Base-by-base conservation (phyloP, 2,329 filamentous ascomycete genomes). In the Cercospora sp. region DNA sequence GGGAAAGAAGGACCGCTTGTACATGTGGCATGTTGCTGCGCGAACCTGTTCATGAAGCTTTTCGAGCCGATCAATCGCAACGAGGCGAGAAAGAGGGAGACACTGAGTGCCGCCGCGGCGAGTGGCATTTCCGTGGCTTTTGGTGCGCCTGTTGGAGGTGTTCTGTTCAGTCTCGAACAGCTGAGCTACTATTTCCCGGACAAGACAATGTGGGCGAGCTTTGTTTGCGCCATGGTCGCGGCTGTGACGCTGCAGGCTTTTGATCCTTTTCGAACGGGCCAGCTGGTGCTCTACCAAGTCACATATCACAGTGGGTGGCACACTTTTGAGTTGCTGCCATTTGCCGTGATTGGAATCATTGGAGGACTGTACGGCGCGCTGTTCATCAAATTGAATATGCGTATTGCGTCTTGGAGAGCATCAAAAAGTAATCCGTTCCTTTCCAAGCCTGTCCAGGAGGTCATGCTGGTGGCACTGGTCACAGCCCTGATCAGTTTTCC, bases 201-300 rank as follows among this genome's bases (percentile, higher is more conserved):
- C 81, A 98, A 98, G 81, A 98, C 95, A 9, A 98, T 99, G 95
- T 99, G 95, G 95, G 95, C 97, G 79, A 97, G 93, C 76, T 99
- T 99, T 77, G 95, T 99, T 49, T 98, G 95, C 76, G 95, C 95
- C 78, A 98, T 98, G 94, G 92, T 97, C n/a, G 95, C 94, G 16
- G 94, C 95, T 18, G 92, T 98, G 43, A 93, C 93, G 13, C 85
- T 99, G 4, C 94, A 98, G 79, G 92, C 92, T 5, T 87, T 97
- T 70, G 95, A 99, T 78, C 95, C 95, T 4, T 97, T 98, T 79
- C 88, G 95, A 63, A 97, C 94, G 1, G 95, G 94, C 64, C 96
- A 99, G 79, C 90, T 98, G 63, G 95, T 98, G 57, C 83, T 98
- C 65, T 99, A 97, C 78, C 94, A 99, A 80, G 94, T 97, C 76